Evolutionary conservation across 805 yeast species (phyloP).

Genomic region (Metschnikowia anglica): DNA sequence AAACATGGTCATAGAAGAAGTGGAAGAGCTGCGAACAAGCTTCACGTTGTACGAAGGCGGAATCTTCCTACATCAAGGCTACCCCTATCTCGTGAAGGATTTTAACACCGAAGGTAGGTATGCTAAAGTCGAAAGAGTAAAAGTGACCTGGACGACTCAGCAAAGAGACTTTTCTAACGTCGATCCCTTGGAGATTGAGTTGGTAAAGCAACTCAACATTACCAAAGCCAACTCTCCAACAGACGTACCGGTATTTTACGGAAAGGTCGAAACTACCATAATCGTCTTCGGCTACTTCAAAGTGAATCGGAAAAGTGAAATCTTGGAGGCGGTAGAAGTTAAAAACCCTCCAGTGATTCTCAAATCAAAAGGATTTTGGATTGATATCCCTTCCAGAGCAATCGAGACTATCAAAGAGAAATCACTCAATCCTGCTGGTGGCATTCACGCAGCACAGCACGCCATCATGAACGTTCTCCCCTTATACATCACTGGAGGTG

Average conservation of each 20-base stretch:
- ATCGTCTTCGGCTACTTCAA: constrained; percentile 93
- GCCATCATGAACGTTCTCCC: constrained; percentile 81
- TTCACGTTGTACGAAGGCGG: constrained; percentile 93
- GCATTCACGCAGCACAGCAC: constrained; percentile 97
- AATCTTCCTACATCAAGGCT: constrained; percentile 90
- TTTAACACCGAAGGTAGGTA: constrained; percentile 73
- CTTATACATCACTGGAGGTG: constrained; percentile 64
- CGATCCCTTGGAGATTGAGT: constrained; percentile 76
- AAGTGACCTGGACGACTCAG: constrained; percentile 90
- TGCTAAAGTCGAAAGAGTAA: constrained; percentile 84
- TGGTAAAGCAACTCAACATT: constrained; percentile 51
- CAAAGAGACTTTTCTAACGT: constrained; percentile 93
- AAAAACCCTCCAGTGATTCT: constrained; percentile 77
- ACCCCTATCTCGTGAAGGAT: constrained; percentile 81
- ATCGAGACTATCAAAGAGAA: constrained; percentile 58
- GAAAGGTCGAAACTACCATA: constrained; percentile 68
- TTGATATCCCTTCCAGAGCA: constrained; percentile 74
- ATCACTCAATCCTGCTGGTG: constrained; percentile 72
- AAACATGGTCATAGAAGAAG: constrained; percentile 78
- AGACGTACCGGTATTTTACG: constrained; percentile 67
- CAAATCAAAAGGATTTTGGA: constrained; percentile 83
- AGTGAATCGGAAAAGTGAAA: constrained; percentile 68
- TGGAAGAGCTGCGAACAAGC: constrained; percentile 84
- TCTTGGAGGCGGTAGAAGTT: constrained; percentile 93
- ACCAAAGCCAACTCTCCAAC: constrained; percentile 35